These are phyloP conservation scores for Discostella pseudostelligera DNA, from an alignment of 108 stramenopile genomes.

Conservation along the genomic window DNA sequence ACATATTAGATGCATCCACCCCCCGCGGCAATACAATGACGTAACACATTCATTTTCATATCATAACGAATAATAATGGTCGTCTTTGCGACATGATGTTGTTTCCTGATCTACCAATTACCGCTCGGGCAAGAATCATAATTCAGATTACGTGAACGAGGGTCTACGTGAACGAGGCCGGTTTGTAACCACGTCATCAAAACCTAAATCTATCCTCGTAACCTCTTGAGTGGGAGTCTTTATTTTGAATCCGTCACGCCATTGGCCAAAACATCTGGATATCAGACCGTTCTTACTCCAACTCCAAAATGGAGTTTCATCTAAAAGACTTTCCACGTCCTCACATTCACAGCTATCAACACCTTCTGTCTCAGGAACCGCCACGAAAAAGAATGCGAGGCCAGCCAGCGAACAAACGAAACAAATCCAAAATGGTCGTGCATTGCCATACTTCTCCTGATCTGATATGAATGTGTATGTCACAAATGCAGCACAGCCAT, in stretches of 20 bases:
- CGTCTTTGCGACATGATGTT: too few relatives aligned
- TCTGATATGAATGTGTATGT: slow-evolving; percentile 49
- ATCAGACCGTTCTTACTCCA: slow-evolving; percentile 36
- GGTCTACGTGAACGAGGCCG: neutral
- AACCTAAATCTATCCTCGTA: slow-evolving; percentile 45
- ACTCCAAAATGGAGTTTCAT: slow-evolving; percentile 45
- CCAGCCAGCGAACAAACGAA: slow-evolving; percentile 33
- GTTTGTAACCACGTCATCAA: slow-evolving; percentile 23
- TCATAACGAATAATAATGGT: slow-evolving; percentile 1
- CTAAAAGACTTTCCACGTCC: slow-evolving; percentile 41
- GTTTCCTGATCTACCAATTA: too few relatives aligned
- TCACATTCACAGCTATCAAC: slow-evolving; percentile 37
- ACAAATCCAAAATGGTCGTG: slow-evolving; percentile 48
- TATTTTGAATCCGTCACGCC: slow-evolving; percentile 10
- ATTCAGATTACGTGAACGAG: too few relatives aligned
- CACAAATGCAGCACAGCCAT: slow-evolving; percentile 43
- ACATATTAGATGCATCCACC: slow-evolving; percentile 42
- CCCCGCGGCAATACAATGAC: slow-evolving; percentile 34
- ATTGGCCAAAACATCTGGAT: neutral
- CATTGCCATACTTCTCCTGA: slow-evolving; percentile 35
- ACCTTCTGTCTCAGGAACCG: slow-evolving; percentile 48
- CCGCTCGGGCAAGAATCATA: too few relatives aligned
- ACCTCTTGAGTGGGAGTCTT: slow-evolving; percentile 24
- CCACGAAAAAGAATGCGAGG: slow-evolving; percentile 32
- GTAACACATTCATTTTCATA: neutral